Percentiles rank a stretch among this genome's conserved stretches.
These are phyloP conservation scores for Prunus yedoensis DNA, from an alignment of 331 rosid species.

Conservation along the genomic window DNA sequence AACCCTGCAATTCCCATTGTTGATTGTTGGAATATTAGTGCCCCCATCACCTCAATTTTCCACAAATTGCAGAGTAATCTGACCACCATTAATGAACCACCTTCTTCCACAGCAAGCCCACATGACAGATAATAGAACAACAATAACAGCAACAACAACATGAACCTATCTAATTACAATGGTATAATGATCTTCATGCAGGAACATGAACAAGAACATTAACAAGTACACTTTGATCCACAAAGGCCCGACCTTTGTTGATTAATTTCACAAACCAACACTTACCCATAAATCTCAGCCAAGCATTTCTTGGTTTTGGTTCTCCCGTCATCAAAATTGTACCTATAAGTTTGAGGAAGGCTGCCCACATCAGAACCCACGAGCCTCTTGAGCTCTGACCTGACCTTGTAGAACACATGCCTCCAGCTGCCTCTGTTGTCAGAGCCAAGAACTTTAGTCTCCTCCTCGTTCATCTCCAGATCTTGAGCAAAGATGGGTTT, in stretches of 20 bases:
- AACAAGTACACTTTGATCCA: background rate
- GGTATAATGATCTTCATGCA: conserved; percentile 1
- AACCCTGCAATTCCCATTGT: conserved; percentile 1
- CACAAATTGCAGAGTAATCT: conserved; percentile 10
- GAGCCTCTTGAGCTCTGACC: too few relatives aligned
- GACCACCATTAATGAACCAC: background rate
- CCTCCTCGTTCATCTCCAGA: too few relatives aligned
- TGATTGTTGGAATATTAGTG: background rate
- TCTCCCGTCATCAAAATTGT: too few relatives aligned
- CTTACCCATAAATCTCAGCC: conserved; percentile 3
- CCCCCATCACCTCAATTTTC: background rate
- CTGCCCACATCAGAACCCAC: too few relatives aligned
- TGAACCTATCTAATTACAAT: background rate
- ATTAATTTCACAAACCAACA: background rate
- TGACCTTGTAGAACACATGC: too few relatives aligned
- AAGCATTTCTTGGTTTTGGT: too few relatives aligned
- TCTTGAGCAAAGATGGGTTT: too few relatives aligned
- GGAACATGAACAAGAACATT: conserved; percentile 10
- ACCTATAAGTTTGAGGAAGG: too few relatives aligned
- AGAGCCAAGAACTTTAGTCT: too few relatives aligned
- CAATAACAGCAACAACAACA: conserved; percentile 4
- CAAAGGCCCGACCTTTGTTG: background rate
- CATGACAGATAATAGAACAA: conserved; percentile 8
- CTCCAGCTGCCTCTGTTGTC: too few relatives aligned
- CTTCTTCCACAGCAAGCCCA: conserved; percentile 3